Evolutionary conservation across 805 yeast genomes (phyloP).

Genomic region (Candida arabinofermentans): DNA sequence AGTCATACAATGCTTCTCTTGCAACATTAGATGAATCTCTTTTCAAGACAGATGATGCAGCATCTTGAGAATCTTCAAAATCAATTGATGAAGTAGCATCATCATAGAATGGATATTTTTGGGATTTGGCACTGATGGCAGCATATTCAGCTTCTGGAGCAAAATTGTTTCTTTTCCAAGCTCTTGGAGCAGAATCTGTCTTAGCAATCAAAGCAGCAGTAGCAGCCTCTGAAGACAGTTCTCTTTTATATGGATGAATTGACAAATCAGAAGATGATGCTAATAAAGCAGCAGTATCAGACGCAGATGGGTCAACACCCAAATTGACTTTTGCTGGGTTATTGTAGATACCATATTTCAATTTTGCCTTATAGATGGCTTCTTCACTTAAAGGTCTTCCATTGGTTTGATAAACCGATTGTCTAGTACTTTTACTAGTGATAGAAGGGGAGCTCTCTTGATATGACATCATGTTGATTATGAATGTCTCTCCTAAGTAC

Average conservation of each 20-base stretch:
- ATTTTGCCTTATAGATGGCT: conserved; percentile 70
- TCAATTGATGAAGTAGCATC: conserved; percentile 25
- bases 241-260: conserved; percentile 61
- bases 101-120: conserved; percentile 28
- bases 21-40: conserved; percentile 28
- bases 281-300: conserved; percentile 72
- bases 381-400: conserved; percentile 72
- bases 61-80: conserved; percentile 35
- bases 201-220: conserved; percentile 55
- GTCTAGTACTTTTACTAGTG: conserved; percentile 27
- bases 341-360: conserved; percentile 61
- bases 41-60: conserved; percentile 40
- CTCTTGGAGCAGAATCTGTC: conserved; percentile 41
- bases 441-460: conserved; percentile 28
- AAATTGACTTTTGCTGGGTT: conserved; percentile 47
- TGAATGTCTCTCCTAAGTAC: too few relatives aligned
- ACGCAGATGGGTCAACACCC: conserved; percentile 66
- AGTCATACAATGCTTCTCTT: conserved; percentile 35
- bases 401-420: conserved; percentile 57
- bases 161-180: conserved; percentile 44
- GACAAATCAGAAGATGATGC: conserved; percentile 66
- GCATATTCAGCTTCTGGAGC: conserved; percentile 48
- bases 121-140: conserved; percentile 34
- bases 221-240: conserved; percentile 58
- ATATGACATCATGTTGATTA: conserved; percentile 22